Evolutionary conservation across 805 yeast genomes (phyloP).

Genomic region (Sugiyamaella lignohabitans): DNA sequence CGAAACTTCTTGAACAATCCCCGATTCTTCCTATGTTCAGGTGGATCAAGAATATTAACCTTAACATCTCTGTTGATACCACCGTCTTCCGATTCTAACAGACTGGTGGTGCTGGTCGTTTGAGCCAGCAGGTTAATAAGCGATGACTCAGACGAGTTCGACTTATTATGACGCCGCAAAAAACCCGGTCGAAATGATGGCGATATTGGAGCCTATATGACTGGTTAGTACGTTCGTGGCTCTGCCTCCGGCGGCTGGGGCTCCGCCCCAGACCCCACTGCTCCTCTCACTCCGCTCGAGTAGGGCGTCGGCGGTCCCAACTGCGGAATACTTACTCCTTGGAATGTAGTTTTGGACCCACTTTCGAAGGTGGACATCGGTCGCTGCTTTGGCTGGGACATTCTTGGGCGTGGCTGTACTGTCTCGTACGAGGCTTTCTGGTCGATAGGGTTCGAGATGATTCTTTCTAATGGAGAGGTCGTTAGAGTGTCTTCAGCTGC

Average conservation of each 20-base stretch:
- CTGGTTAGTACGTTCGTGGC: conserved; percentile 6
- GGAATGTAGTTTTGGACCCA: conserved; percentile 3
- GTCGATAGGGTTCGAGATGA: background rate
- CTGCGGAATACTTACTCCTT: conserved; percentile 5
- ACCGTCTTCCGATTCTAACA: conserved; percentile 8
- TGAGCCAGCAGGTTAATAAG: conserved; percentile 30
- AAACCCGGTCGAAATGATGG: conserved; percentile 38
- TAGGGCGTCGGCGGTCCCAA: too few species aligned
- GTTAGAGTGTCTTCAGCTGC: background rate
- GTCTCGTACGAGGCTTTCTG: background rate
- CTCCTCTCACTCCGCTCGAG: too few species aligned
- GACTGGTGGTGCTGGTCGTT: conserved; percentile 26
- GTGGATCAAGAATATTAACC: conserved; percentile 1
- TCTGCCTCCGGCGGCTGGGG: too few species aligned
- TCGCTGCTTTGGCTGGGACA: conserved; percentile 1
- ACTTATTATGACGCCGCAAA: conserved; percentile 57
- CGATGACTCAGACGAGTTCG: conserved; percentile 49
- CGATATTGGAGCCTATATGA: conserved; percentile 30
- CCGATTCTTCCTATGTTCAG: conserved; percentile 4
- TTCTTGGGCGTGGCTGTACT: background rate
- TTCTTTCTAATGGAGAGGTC: background rate
- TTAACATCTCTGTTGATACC: background rate
- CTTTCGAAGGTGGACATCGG: conserved; percentile 17
- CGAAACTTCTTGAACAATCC: conserved; percentile 13
- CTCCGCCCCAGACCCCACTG: too few species aligned